Percentiles rank a stretch among this genome's conserved stretches.
Conservation (phyloP, 2,329 filamentous ascomycete genomes). For the Alternaria sp. region DNA sequence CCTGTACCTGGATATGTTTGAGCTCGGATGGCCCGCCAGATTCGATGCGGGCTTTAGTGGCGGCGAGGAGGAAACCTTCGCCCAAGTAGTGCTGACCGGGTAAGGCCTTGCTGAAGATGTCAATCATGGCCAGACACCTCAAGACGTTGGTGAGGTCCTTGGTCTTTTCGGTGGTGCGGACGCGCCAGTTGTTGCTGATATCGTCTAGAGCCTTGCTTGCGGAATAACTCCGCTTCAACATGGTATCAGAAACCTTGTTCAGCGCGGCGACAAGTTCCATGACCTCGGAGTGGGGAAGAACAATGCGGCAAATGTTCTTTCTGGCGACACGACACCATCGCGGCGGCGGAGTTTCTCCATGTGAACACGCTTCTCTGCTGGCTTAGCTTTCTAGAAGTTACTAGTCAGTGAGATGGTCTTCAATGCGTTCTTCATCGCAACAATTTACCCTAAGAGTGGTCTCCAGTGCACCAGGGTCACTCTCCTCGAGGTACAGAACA, state of each 20-base stretch:
- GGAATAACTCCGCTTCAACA: no score
- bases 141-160: no score
- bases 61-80: neutral
- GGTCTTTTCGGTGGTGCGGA: no score
- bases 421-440: accelerated
- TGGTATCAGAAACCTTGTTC: neutral
- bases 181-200: no score
- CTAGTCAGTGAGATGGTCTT: neutral
- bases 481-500: neutral
- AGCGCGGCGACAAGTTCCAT: neutral
- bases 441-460: neutral
- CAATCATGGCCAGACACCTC: no score
- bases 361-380: neutral
- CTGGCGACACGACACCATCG: neutral
- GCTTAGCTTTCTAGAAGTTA: neutral
- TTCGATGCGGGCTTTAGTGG: neutral
- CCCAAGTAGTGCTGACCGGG: neutral
- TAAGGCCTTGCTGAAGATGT: neutral
- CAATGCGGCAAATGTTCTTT: conserved; percentile 5
- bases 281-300: neutral
- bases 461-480: neutral
- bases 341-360: neutral
- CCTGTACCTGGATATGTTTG: neutral
- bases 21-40: no score
- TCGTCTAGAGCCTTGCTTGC: no score